Evolutionary conservation across 1,139 yeast genomes (phyloP), one percentile per base, ranked within the genome.

Genomic region (Suhomyces chickasaworum): DNA sequence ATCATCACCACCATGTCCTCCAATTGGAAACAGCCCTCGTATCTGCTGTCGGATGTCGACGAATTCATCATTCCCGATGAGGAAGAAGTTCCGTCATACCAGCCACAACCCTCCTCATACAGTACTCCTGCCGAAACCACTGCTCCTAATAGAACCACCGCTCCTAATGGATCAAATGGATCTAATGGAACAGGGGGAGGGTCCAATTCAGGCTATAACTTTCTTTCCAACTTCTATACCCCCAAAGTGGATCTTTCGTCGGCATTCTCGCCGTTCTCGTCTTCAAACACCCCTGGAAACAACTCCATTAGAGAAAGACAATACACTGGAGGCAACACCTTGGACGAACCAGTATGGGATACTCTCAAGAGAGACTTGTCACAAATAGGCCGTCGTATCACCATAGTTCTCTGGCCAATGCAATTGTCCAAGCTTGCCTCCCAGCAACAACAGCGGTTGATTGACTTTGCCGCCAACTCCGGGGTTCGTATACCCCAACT

Each of bases 261-360:
- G 7, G 57, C 75, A 7, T 73, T 72, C 52, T 60, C 72, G 10
- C 75, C 77, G 7, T 73, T 73, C 51, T 53, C 61, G 18, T 54
- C 64, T 5, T 55, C 59, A 10, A 48, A 56, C 8, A 58, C 75
- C 41, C 66, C 71, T 10, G 72, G 71, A 9, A 78, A 80, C 52
- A 83, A 80, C 53, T 78, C 78, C 46, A 74, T 86, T 23, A 77
- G 79, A 53, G 93, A 86, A 60, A 78, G 89, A 33, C 84, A 88
- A 52, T 88, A 84, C 63, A 69, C 85, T 23, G 96, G 96, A 2
- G 93, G 95, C 34, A 89, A 87, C 60, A 88, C 96, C 1, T 68
- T 89, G 13, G 95, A 89, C 62, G 96, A 89, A 67, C 89, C 95
- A 0, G 90, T 89, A 3, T 64, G 78, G 58, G 72, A 77, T 13